These are phyloP conservation scores for Talaromyces verruculosus DNA, from an alignment of 2,329 filamentous ascomycete species.

Conservation along the genomic window DNA sequence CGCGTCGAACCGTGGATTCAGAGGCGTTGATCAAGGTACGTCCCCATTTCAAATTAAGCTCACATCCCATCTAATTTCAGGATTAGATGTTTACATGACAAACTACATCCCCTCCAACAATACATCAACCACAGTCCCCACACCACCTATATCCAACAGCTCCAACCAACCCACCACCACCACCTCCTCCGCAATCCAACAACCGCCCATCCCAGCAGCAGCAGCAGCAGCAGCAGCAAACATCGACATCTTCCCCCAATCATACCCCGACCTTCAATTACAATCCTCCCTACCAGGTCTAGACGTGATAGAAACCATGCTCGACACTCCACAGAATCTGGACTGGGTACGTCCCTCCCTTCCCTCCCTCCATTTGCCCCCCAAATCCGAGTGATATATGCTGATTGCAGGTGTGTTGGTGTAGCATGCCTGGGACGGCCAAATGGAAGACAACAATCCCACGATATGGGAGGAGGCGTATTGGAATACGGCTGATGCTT, in stretches of 20 bases:
- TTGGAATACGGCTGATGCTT: constrained; percentile 5
- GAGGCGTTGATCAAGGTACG: neutral
- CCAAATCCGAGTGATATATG: neutral
- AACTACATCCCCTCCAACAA: neutral
- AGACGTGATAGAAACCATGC: constrained; percentile 37
- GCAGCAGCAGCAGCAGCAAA: neutral
- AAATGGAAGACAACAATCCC: constrained; percentile 24
- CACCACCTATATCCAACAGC: constrained; percentile 11
- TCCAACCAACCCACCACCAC: neutral
- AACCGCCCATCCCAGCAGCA: neutral
- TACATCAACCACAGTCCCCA: neutral
- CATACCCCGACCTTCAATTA: constrained; percentile 9
- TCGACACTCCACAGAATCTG: constrained; percentile 33
- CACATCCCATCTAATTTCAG: neutral
- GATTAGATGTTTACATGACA: constrained; percentile 2
- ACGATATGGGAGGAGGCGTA: constrained; percentile 9
- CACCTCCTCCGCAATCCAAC: neutral
- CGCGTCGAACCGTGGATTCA: constrained; percentile 6
- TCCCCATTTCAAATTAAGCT: neutral
- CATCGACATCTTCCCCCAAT: neutral
- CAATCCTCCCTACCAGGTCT: constrained; percentile 23
- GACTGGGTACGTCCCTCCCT: constrained; percentile 34
- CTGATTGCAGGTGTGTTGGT: neutral
- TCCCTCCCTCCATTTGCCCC: too few species aligned
- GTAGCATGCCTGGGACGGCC: constrained; percentile 30